phyloP scores from a whole-genome alignment of 192 early-diverging fungal species.

The Mortierella hygrophila region DNA sequence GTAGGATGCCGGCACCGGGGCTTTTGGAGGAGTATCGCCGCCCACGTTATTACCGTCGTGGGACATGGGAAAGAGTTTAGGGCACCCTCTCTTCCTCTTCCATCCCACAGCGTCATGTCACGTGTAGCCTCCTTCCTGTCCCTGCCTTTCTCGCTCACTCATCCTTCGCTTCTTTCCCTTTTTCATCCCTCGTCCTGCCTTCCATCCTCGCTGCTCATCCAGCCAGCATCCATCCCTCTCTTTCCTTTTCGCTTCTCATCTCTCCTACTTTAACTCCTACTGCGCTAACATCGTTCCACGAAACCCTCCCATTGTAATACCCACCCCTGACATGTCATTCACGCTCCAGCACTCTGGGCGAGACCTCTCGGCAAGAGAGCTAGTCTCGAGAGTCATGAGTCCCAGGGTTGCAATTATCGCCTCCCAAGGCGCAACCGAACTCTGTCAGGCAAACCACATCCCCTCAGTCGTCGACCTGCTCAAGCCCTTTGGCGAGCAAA shows the following conservation, averaged over 20 bases:
- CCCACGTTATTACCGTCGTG: too few relatives aligned
- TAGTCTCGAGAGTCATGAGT: constrained; percentile 65
- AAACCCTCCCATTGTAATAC: background rate
- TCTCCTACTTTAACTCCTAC: background rate
- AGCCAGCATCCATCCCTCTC: background rate
- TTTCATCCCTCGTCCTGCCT: background rate
- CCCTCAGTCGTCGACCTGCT: constrained; percentile 71
- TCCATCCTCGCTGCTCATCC: constrained; percentile 3
- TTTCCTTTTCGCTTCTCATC: background rate
- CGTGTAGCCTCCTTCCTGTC: background rate
- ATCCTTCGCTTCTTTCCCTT: background rate
- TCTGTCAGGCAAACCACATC: constrained; percentile 71
- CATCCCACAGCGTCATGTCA: background rate
- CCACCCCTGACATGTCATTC: background rate
- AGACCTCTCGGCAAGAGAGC: constrained; percentile 58
- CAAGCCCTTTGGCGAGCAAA: constrained; percentile 76
- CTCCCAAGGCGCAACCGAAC: constrained; percentile 71
- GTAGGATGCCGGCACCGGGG: too few relatives aligned
- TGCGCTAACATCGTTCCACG: background rate
- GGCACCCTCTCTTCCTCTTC: background rate
- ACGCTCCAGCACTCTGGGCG: constrained; percentile 23
- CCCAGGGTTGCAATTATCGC: constrained; percentile 77
- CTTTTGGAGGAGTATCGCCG: too few relatives aligned
- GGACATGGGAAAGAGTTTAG: too few relatives aligned
- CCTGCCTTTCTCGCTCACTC: background rate